phyloP scores from a whole-genome alignment of 805 yeast species.

The Lachancea thermotolerans region DNA sequence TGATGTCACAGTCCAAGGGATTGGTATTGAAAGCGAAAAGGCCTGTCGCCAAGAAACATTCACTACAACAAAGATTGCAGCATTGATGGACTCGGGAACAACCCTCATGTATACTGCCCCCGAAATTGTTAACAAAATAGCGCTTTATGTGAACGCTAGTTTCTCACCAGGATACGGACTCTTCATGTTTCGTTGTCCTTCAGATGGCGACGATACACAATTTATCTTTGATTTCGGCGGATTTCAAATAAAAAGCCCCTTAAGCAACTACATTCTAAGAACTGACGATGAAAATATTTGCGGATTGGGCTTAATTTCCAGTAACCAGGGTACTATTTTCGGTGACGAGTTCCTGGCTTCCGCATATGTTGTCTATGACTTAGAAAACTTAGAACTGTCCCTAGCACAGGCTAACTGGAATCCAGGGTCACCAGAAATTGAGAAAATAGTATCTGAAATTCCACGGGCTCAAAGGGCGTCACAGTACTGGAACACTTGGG shows the following conservation, averaged over 20 bases:
- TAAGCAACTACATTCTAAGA: conserved; percentile 26
- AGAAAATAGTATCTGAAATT: conserved; percentile 37
- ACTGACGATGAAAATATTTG: conserved; percentile 26
- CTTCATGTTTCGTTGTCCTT: conserved; percentile 38
- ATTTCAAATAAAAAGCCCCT: conserved; percentile 41
- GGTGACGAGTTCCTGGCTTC: conserved; percentile 54
- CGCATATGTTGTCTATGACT: conserved; percentile 54
- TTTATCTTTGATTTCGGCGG: conserved; percentile 48
- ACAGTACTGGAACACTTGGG: conserved; percentile 37
- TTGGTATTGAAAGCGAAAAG: conserved; percentile 26
- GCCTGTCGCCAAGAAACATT: conserved; percentile 17
- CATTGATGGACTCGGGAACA: conserved; percentile 53
- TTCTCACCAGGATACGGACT: conserved; percentile 34
- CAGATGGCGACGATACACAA: conserved; percentile 19
- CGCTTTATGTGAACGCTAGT: conserved; percentile 29
- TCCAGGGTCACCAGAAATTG: conserved; percentile 37
- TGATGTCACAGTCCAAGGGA: conserved; percentile 41
- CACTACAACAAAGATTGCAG: conserved; percentile 28
- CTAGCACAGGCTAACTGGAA: conserved; percentile 40
- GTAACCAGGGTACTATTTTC: conserved; percentile 36
- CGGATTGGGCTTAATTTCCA: conserved; percentile 33
- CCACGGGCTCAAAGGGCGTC: conserved; percentile 48
- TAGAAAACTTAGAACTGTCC: conserved; percentile 41
- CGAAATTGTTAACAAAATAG: conserved; percentile 26
- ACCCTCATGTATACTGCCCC: conserved; percentile 43